Base-by-base conservation (phyloP, 371 early-diverging fungal genomes). In the Antonospora locustae region DNA sequence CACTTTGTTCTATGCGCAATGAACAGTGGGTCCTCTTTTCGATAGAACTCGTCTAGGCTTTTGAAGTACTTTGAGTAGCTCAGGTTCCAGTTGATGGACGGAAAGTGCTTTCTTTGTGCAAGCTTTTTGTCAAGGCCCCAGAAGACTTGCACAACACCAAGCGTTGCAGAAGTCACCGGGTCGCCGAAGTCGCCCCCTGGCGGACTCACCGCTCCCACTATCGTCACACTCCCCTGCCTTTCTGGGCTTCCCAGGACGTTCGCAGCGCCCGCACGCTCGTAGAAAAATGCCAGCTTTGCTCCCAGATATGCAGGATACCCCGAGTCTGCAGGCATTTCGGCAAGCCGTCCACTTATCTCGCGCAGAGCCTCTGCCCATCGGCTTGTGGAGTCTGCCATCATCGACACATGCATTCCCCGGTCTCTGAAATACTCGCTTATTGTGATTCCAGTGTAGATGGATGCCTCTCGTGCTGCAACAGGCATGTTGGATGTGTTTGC, bases 401-500 rank as follows among this genome's bases (percentile, higher is more conserved):
- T 98, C 55, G 95, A 86, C 20, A 94, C 97, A 74, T 98, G 84
- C 80, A 85, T 86, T 67, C 99, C 99, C 77, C 91, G 92, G 76
- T 98, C 99, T 79, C 99, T 86, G 86, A 93, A 95, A 80, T 93
- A 98, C 78, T 98, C 99, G 29, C 93, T 87, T n/a, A 98, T 79
- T 0, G 97, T 97, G 69, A 98, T 98, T 48, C 99, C 99, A 36
- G 99, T 98, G 80, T 98, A 98, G 66, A 98, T 98, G 44, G 94
- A 93, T 19, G 99, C 99, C 79, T 98, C 96, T 78, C 99, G 87
- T 58, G 99, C 99, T 69, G 99, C 96, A 52, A 98, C 99, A 66
- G 99, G 99, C 99, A 98, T 98, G 82, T 98, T 98, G 70, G 96
- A 95, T 11, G 99, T 98, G 78, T 98, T 98, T 61, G 97, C 99